Base-by-base conservation (phyloP, 768 basidiomycete genomes). In the Mycena indigotica region DNA sequence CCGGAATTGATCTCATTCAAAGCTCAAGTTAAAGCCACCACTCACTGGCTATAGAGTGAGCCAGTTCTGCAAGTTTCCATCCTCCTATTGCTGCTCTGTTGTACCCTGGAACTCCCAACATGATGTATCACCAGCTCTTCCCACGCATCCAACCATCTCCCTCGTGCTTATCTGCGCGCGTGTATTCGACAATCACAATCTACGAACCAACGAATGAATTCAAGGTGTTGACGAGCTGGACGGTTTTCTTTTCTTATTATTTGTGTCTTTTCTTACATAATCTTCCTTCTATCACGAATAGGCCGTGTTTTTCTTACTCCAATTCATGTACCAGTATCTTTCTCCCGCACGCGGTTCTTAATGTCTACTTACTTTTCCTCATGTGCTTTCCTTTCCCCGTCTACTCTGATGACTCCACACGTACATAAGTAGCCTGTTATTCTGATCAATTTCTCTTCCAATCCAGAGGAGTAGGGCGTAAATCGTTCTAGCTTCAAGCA, bases 1-100 rank as follows among this genome's bases (percentile, higher is more conserved):
- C 77, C 46, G 76, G 79, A 32, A 78, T 81, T 50, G 80, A 80
- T 62, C 61, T 80, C 52, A 70, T 76, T 64, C 76, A 75, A 58
- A 76, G 72, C 62, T 80, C 24, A 48, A 56, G 54, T 19, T 59
- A 52, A 56, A 35, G 30, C 3, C 25, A 66, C 72, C 52, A 35
- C 10, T 30, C 48, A 12, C 28, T 21, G 40, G 26, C 49, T 55
- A 55, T 52, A 58, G 46, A 38, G 44, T 53, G 21, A 25, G 44
- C 21, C 26, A 12, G 25, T n/a, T 6, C 16, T 40, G 19, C 29
- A 30, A 26, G 53, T 24, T 35, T 48, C 50, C 48, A 52, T 45
- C 28, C 51, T 53, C 45, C n/a, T n/a, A 38, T 30, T 30, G 39
- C 57, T 58, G 57, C 57, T 58, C 41, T 58, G 52, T 53, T 53